Evolutionary conservation across 139 green algal genomes (phyloP).

Genomic region (Chlamydomonas schloesseri): DNA sequence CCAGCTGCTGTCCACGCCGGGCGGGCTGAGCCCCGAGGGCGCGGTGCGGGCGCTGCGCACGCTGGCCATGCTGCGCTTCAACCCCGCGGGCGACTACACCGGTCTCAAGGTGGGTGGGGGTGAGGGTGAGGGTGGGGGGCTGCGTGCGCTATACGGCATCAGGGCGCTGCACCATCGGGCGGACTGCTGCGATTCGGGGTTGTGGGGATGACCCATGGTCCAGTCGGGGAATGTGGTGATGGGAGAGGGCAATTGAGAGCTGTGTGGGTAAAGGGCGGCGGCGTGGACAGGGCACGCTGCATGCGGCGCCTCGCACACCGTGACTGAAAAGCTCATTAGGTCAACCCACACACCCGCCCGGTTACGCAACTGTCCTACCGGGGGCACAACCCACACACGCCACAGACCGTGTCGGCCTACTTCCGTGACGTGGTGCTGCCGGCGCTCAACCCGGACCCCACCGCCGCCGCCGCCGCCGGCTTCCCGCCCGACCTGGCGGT

Average conservation of each 20-base stretch:
- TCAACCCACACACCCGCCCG: too few species aligned
- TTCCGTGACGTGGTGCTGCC: slow-evolving; percentile 33
- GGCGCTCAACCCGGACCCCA: not conserved
- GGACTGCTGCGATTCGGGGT: too few species aligned
- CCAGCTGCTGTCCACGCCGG: slow-evolving; percentile 8
- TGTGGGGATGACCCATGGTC: too few species aligned
- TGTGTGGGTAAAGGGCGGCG: too few species aligned
- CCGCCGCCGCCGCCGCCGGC: not conserved
- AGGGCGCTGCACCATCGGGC: too few species aligned
- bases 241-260: too few species aligned
- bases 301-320: too few species aligned
- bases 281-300: too few species aligned
- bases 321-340: too few species aligned
- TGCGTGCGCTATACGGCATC: not conserved
- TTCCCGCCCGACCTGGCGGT: not conserved
- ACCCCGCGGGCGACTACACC: slow-evolving; percentile 9
- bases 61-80: slow-evolving; percentile 31
- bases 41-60: slow-evolving; percentile 22
- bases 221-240: too few species aligned
- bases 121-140: not conserved
- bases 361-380: too few species aligned
- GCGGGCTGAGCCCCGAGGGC: slow-evolving; percentile 5
- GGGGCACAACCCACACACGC: too few species aligned
- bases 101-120: slow-evolving; percentile 11
- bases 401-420: slow-evolving; percentile 28